These are phyloP conservation scores for Spergularia azorica DNA, from an alignment of 179 eudicot genomes.

Conservation along the genomic window DNA sequence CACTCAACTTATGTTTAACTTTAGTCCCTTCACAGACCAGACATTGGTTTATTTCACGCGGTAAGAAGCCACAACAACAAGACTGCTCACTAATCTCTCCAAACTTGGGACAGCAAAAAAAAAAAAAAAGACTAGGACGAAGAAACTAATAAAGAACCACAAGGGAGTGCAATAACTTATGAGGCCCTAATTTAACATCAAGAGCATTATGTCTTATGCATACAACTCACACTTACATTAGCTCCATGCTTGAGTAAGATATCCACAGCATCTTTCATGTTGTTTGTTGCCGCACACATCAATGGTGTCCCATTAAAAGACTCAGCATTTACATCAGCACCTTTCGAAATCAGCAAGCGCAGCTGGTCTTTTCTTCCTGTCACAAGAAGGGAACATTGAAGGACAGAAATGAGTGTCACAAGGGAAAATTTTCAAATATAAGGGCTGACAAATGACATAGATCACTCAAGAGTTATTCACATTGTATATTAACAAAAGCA, in stretches of 20 bases:
- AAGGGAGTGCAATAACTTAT: background rate
- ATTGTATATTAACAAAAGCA: background rate
- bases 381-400: background rate
- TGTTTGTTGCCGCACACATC: conserved; percentile 28
- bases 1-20: too few species aligned
- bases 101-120: background rate
- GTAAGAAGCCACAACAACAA: too few species aligned
- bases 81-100: too few species aligned
- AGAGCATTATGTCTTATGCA: too few species aligned
- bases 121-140: too few species aligned
- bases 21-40: too few species aligned
- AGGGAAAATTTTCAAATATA: background rate
- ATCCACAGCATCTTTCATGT: conserved; percentile 26
- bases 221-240: conserved; percentile 25
- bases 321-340: conserved; percentile 38
- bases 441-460: background rate
- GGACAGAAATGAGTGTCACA: background rate
- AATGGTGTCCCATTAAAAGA: conserved; percentile 35
- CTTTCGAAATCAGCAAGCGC: conserved; percentile 30
- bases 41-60: too few species aligned
- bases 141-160: background rate
- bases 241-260: conserved; percentile 32
- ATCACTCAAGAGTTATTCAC: background rate
- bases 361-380: conserved; percentile 24
- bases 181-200: background rate